These are phyloP conservation scores for Lichtheimia ramosa DNA, from an alignment of 371 early-diverging fungal species.

Conservation along the genomic window DNA sequence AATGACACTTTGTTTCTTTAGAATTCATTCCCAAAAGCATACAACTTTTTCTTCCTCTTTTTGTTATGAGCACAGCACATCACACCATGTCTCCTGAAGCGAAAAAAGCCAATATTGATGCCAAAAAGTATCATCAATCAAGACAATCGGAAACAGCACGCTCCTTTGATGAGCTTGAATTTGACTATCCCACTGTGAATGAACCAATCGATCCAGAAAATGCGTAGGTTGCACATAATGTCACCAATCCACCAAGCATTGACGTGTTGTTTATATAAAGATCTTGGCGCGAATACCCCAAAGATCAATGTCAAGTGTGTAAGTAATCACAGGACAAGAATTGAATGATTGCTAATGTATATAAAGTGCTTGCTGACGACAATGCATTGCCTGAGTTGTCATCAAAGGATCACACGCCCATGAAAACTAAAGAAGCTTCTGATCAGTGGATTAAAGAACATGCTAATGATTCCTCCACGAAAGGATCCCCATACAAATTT, in stretches of 20 bases:
- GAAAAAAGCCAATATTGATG: not conserved
- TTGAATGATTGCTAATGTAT: not conserved
- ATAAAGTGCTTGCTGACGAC: constrained; percentile 4
- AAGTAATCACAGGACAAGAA: not conserved
- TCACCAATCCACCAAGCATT: not conserved
- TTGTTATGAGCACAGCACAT: too few relatives aligned
- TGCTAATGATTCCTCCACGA: not conserved
- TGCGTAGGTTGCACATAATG: not conserved
- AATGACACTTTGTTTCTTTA: too few relatives aligned
- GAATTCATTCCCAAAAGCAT: too few relatives aligned
- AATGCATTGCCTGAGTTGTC: not conserved
- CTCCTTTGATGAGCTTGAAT: constrained; percentile 5
- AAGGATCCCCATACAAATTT: constrained; percentile 1
- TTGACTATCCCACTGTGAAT: constrained; percentile 5
- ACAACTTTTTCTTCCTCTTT: too few relatives aligned
- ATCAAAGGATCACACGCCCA: constrained; percentile 2
- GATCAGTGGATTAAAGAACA: constrained; percentile 7
- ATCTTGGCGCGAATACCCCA: constrained; percentile 4
- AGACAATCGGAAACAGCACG: not conserved
- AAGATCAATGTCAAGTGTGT: constrained; percentile 13
- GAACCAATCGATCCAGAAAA: constrained; percentile 5
- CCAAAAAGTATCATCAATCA: constrained; percentile 5
- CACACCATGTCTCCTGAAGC: constrained; percentile 2
- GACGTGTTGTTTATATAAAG: not conserved
- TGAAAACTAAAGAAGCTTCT: not conserved